Evolutionary conservation across 2,329 filamentous ascomycete genomes (phyloP), one percentile per base, ranked within the genome.

Genomic region (Ceratocystis ficicola): DNA sequence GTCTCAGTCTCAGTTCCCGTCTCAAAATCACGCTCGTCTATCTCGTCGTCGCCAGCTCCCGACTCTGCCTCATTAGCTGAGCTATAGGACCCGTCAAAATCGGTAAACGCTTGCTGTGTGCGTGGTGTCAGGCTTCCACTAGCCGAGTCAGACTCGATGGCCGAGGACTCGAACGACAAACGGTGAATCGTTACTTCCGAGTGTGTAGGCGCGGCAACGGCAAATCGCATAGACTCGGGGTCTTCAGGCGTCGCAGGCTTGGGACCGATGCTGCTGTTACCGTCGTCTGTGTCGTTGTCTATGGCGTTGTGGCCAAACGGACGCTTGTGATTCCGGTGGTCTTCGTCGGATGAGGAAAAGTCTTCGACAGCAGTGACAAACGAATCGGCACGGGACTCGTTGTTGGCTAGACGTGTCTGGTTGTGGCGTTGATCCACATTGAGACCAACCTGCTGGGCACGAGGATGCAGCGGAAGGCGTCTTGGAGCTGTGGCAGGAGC

Each of bases 351-450:
- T 10, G 63, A 65, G 15, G 66, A 67, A 63, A 67, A 65, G 59
- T 67, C 66, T 36, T 67, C 66, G 46, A 60, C 66, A n/a, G 66
- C 66, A n/a, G 66, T 67, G 7, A 67, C 66, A 63, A 67, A 67
- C 10, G 66, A 67, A 25, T 67, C 66, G 6, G 66, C 66, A 32
- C 66, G 63, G 20, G 63, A 65, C 46, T 67, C 66, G 59, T 62
- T 67, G 30, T 65, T 62, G 22, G 30, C 41, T 25, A 66, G 57
- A 44, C 64, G 57, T n/a, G 64, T 30, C 30, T 66, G 62, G 44
- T 67, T 61, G 4, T 64, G 41, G n/a, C 65, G 62, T 20, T 61
- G 46, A 5, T 67, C 65, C 5, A 61, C 44, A n/a, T 61, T 62
- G 22, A 64, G 62, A 7, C 44, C 25, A 15, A 32, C 17, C n/a